Evolutionary conservation across 2,329 filamentous ascomycete species (phyloP), one percentile per base, ranked within the genome.

Genomic region (Dothiorella sarmentorum): DNA sequence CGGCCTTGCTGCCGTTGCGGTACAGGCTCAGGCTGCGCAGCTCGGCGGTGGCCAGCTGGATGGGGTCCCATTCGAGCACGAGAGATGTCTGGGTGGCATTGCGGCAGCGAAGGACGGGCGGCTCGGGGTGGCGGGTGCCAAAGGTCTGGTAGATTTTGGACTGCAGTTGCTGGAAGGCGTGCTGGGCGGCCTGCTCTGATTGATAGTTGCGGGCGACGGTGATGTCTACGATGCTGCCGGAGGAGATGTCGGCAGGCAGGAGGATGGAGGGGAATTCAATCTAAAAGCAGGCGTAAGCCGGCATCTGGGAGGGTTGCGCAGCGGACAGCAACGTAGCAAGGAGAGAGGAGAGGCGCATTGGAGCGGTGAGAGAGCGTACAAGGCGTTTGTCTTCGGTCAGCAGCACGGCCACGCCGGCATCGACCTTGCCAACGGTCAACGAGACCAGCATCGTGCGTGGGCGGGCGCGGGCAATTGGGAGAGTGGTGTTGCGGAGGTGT

Each of bases 211-310:
- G 91, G 60, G 88, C 82, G 65, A 99, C 94, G 62, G 91, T 91
- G 75, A 99, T 97, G 76, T 99, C 94, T 73, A 99, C 94, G 69
- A 99, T 97, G 73, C 90, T 95, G 66, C 94, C 94, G 15, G 91
- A 96, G 62, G 90, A 87, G 75, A 99, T 99, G 73, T 96, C 92
- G 62, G 90, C 89, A 1, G 94, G 94, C 15, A 99, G 87, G 51
- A 99, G 89, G 65, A 99, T 96, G 45, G 94, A 97, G 33, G 94
- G 94, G 71, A 99, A 99, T 73, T 99, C 94, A 73, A 99, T 97
- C 93, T 97, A 73, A 29, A 63, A n/a, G n/a, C n/a, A n/a, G n/a
- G 59, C 51, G 35, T 56, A 60, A 20, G 61, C 65, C 57, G 64
- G 56, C 45, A 20, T 20, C 22, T 31, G 33, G 17, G 17, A 22